Evolutionary conservation across 441 rosid species (phyloP), one percentile per base, ranked within the genome.

Genomic region (Pelargonium myrrhifolium): DNA sequence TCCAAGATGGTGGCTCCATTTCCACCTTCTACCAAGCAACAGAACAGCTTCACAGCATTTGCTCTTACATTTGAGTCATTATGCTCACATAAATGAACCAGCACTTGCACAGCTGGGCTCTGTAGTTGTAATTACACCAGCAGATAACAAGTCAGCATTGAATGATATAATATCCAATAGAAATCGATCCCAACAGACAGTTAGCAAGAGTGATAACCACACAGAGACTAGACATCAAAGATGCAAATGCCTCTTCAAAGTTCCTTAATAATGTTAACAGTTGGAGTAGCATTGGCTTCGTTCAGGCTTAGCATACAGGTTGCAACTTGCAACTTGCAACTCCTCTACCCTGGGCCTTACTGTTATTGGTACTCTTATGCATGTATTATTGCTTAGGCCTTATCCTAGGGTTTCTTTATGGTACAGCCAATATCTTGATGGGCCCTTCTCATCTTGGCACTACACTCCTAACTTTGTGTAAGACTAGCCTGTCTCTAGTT

Each of bases 21-120:
- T 60, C 81, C 79, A 68, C 78, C 86, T 72, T 83, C 79, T 47
- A 75, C 78, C 79, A 87, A 75, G 80, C 75, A 82, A 72, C 72
- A 67, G 47, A 83, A 75, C 72, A 87, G 73, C 77, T 83, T 85
- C 75, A 87, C 83, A 47, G 86, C 89, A 75, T 80, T 83, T 72
- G 73, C 74, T 69, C 86, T 82, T 22, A 85, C 84, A 68, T 68
- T 70, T 60, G 67, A 62, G 66, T 68, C 59, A 28, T 75, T 80
- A 11, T 53, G 69, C 78, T 80, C 83, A 42, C 85, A 87, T 62
- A 85, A 72, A 74, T 69, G 87, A 65, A 75, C 76, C 77, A 87
- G 75, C 26, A 79, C 75, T 76, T 76, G 85, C 72, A 86, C 55
- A 22, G 87, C 87, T 37, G 85, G 75, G 67, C 78, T 76, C 91